Evolutionary conservation across 2,329 filamentous ascomycete genomes (phyloP).

Genomic region (Metarhizium humberi): DNA sequence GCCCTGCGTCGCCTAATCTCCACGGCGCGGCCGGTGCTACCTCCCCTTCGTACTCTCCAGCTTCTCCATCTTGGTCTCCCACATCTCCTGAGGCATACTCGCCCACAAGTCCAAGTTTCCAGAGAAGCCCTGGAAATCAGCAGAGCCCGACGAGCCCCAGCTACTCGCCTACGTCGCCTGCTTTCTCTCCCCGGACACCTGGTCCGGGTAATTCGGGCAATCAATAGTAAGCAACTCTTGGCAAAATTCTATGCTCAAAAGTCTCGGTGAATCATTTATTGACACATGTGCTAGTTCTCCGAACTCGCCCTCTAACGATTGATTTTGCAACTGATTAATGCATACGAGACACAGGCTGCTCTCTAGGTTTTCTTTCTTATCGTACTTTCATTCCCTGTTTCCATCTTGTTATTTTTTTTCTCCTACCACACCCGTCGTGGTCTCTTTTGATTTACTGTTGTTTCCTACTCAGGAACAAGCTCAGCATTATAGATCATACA

Average conservation of each 20-base stretch:
- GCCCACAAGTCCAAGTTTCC: constrained; percentile 53
- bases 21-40: constrained; percentile 30
- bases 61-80: constrained; percentile 70
- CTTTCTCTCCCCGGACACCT: constrained; percentile 36
- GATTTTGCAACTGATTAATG: constrained; percentile 23
- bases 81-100: constrained; percentile 59
- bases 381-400: constrained; percentile 8
- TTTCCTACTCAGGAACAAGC: not conserved
- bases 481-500: constrained; percentile 3
- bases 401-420: not conserved
- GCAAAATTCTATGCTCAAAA: not conserved
- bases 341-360: constrained; percentile 24
- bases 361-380: constrained; percentile 15
- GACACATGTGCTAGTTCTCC: constrained; percentile 29
- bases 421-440: not conserved
- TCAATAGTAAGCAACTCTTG: constrained; percentile 25
- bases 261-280: constrained; percentile 14
- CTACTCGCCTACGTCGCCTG: constrained; percentile 56
- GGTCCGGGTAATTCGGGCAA: constrained; percentile 33
- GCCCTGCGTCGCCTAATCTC: constrained; percentile 54
- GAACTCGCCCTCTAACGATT: constrained; percentile 32
- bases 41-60: constrained; percentile 57
- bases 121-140: constrained; percentile 42
- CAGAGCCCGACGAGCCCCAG: constrained; percentile 59
- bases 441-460: not conserved